Percentiles rank a stretch among this genome's conserved stretches.
Evolutionary conservation across 257 asterid species (phyloP).

Genomic region (Jacaranda copaia): DNA sequence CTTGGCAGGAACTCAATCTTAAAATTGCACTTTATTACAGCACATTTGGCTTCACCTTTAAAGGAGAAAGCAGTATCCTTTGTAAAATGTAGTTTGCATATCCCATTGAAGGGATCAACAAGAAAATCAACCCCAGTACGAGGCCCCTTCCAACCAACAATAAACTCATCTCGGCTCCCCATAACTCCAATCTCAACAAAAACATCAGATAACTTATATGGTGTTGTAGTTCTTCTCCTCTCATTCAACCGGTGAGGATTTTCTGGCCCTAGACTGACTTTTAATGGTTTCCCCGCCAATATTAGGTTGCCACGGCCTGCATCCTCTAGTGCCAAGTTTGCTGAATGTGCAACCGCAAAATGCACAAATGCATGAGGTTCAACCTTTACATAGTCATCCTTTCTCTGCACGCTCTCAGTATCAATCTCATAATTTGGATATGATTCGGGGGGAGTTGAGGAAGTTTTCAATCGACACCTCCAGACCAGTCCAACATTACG

Average conservation of each 20-base stretch:
- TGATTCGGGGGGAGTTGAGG: constrained; percentile 83
- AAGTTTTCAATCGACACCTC: constrained; percentile 94
- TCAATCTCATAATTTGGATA: constrained; percentile 67
- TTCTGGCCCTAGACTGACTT: constrained; percentile 79
- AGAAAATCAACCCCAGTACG: constrained; percentile 65
- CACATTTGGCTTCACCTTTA: constrained; percentile 47
- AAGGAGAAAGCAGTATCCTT: constrained; percentile 72
- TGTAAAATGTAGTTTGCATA: constrained; percentile 69
- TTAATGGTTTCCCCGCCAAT: constrained; percentile 48
- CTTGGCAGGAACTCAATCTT: constrained; percentile 74
- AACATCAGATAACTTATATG: constrained; percentile 62
- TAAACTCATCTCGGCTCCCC: constrained; percentile 62
- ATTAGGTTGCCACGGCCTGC: constrained; percentile 63
- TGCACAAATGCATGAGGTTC: constrained; percentile 91
- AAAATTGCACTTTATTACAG: constrained; percentile 70
- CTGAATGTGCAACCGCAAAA: constrained; percentile 66
- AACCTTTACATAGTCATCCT: constrained; percentile 59
- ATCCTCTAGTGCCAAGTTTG: constrained; percentile 61
- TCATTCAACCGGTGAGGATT: constrained; percentile 69
- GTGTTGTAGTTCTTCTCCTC: constrained; percentile 67
- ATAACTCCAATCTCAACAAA: constrained; percentile 66
- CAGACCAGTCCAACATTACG: constrained; percentile 69
- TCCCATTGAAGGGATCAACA: constrained; percentile 78
- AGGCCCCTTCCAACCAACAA: constrained; percentile 84
- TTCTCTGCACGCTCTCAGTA: constrained; percentile 43